Base-by-base conservation (phyloP, 306 rosid genomes). In the Morella rubra region DNA sequence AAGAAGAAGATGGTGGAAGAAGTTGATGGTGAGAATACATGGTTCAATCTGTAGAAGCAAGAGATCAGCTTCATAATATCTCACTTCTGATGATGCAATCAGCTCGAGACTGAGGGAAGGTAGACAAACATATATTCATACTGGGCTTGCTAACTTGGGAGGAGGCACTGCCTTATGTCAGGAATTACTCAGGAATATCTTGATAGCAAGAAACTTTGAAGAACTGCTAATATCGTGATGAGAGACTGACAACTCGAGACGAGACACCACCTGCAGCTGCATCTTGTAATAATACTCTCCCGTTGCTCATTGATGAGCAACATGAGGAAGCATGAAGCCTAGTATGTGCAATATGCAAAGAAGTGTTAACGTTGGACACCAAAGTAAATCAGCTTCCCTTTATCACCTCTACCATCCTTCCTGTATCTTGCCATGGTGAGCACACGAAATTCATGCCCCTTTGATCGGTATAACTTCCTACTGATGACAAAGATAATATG, bases 361-460 rank as follows among this genome's bases (percentile, higher is more conserved):
- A 96, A 77, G 84, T 75, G 61, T 80, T 96, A 32, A 19, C 81
- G 37, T 73, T 13, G 91, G 96, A n/a, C 72, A 84, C 93, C 0
- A 84, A 86, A 86, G 96, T 82, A 76, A 89, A 86, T 74, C 89
- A 85, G 84, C 98, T 96, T 46, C 99, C 98, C 8, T 96, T 71
- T 81, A 83, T 77, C 99, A 96, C 83, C 87, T 96, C 5, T 96
- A 92, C 84, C 99, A 96, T 83, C 77, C 88, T 44, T 50, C 72
- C 71, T 96, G 99, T 85, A 96, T 96, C 83, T 78, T 89, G 84
- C 98, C 98, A 7, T 96, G 99, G 99, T 96, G 91, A 86, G 85
- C 55, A 46, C 97, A 44, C 91, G 98, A 12, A 96, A 93, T 69
- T 92, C 98, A 1, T 96, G 99, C 51, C 99, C 99, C 76, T 94